A percentile compares a stretch with the other conserved stretches of the same genome.
Conservation (phyloP, 1,284 basidiomycete genomes). For the Rugosomyces carneus region DNA sequence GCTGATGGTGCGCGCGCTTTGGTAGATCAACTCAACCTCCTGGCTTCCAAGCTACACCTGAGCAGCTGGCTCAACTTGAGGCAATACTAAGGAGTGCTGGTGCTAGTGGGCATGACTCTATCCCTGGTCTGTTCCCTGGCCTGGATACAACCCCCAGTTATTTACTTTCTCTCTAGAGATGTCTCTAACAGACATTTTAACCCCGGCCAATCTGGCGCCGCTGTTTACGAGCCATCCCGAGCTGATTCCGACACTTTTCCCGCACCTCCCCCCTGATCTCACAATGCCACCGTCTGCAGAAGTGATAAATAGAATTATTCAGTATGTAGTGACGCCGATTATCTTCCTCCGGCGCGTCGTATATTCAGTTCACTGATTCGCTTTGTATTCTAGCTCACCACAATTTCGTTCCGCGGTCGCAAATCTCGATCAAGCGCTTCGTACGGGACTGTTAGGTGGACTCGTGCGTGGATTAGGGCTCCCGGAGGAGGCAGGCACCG, state of each 20-base stretch:
- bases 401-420: slow-evolving; percentile 44
- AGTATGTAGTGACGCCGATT: slow-evolving; percentile 22
- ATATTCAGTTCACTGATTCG: not conserved
- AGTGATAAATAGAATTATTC: slow-evolving; percentile 42
- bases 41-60: slow-evolving; percentile 36
- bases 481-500: slow-evolving; percentile 71
- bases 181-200: slow-evolving; percentile 67
- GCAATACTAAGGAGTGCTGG: slow-evolving; percentile 32
- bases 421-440: slow-evolving; percentile 70
- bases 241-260: slow-evolving; percentile 62
- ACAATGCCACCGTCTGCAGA: slow-evolving; percentile 60
- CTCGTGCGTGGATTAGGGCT: slow-evolving; percentile 70
- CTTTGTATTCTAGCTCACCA: slow-evolving; percentile 26
- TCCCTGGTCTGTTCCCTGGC: slow-evolving; percentile 6
- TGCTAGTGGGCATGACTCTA: not conserved
- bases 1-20: not conserved
- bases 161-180: slow-evolving; percentile 50
- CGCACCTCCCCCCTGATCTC: slow-evolving; percentile 70
- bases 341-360: not conserved
- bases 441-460: slow-evolving; percentile 66
- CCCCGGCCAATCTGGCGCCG: slow-evolving; percentile 60
- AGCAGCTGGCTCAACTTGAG: slow-evolving; percentile 43
- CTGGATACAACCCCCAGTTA: not conserved
- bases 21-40: slow-evolving; percentile 10
- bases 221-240: slow-evolving; percentile 64